Base-by-base conservation (phyloP, 495 filamentous ascomycete species). In the Cercophora sp. region DNA sequence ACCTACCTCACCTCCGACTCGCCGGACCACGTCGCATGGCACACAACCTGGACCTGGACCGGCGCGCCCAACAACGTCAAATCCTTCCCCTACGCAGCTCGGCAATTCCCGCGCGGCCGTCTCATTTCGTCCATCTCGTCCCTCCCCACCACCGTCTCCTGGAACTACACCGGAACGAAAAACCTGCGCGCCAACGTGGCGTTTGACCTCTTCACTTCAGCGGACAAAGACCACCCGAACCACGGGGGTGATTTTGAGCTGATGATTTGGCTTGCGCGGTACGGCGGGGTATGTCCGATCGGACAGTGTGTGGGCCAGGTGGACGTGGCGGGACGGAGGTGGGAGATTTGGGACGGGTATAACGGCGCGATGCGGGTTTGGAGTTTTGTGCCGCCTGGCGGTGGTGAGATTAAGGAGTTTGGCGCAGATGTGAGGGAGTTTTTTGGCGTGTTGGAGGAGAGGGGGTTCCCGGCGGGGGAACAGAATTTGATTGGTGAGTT, bases 401-500 rank as follows among this genome's bases (percentile, higher is more conserved):
- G 56, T 44, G 57, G 62, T 16, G 15, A 18, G 5, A 54, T 66
- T 32, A 71, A 51, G 2, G 63, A 55, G 25, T 76, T 61, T 42
- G 70, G 46, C 40, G 63, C 52, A 24, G 68, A 78, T 56, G 61
- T 75, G 55, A 75, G 70, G 60, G 47, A 68, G 0, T 78, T 78
- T 59, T 78, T 68, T 60, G 58, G 65, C 44, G 70, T 73, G 44
- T 44, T 78, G 24, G 47, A 58, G 6, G 64, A 65, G 46, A 51
- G 74, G 0, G 48, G 48, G 4, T 78, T 59, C 47, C 74, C 74
- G 1, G 61, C 67, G 4, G 57, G 45, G 42, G 58, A 43, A n/a
- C 76, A 79, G 55, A 66, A 78, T 51, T 48, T 79, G 46, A 71
- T 75, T 47, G 67, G 76, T 78, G 65, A 43, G 75, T 66, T 32